These are phyloP conservation scores for Lipomyces mesembrius DNA, from an alignment of 805 yeast species.

Conservation along the genomic window DNA sequence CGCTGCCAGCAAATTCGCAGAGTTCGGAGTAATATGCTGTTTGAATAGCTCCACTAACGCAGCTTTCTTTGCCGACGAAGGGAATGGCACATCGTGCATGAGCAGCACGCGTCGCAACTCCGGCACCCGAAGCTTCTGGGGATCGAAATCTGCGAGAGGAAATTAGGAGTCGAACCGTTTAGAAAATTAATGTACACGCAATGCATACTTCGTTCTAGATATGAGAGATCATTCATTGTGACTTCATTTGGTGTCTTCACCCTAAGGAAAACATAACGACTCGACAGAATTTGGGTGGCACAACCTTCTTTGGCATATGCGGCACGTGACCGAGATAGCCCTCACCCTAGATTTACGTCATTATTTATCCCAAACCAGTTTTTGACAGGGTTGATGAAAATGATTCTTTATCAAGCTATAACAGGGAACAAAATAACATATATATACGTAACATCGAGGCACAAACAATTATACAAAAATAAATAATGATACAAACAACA, in stretches of 20 bases:
- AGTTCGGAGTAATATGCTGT: slow-evolving; percentile 56
- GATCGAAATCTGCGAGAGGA: slow-evolving; percentile 62
- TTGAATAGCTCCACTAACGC: slow-evolving; percentile 58
- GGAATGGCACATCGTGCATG: slow-evolving; percentile 64
- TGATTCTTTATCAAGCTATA: no score
- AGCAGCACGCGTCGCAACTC: slow-evolving; percentile 69
- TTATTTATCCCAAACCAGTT: no score
- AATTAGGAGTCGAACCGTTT: background rate
- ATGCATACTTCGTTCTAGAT: slow-evolving; percentile 22
- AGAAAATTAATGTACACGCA: background rate
- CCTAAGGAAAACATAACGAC: background rate
- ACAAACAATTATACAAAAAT: background rate
- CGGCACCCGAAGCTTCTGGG: slow-evolving; percentile 65
- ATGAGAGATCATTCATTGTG: slow-evolving; percentile 20
- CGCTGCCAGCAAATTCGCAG: slow-evolving; percentile 50
- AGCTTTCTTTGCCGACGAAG: slow-evolving; percentile 69
- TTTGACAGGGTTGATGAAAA: no score
- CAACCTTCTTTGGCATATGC: background rate
- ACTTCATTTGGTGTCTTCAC: no score
- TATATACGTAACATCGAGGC: background rate
- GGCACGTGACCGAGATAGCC: background rate
- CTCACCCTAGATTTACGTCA: no score
- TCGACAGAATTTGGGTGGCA: background rate
- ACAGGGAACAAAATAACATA: no score
- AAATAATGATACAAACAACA: background rate